Base-by-base conservation (phyloP, 2,329 filamentous ascomycete species). In the Arachnomyces sp. region DNA sequence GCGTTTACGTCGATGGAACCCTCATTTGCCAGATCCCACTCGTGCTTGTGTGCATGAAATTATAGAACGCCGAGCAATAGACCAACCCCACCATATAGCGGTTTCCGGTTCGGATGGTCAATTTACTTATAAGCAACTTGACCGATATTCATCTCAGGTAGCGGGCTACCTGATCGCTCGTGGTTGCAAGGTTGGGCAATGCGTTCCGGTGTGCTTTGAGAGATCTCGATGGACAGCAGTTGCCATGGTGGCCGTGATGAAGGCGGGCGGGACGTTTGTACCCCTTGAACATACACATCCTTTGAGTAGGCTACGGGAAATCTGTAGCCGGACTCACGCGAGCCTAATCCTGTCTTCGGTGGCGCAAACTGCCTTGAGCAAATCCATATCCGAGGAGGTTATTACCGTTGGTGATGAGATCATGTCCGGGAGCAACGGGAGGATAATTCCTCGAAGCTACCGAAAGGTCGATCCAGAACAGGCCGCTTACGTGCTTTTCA, bases 71-170 rank as follows among this genome's bases (percentile, higher is more conserved):
- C 3, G 55, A 58, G 20, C 53, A 53, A 31, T 42, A 37, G 54
- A 1, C 58, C 58, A 0, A 42, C 51, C 52, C 15, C 39, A 59
- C 4, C 52, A 58, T 3, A 50, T 49, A 15, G 61, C 61, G 17
- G 52, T 64, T 2, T 53, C 51, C 35, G 59, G 59, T 2, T 62
- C 58, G 59, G 60, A 63, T 48, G 57, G 59, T 3, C 50, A 41
- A 15, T 48, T 64, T 4, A 52, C 57, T 1, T 64, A 64, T 36
- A 43, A 37, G 25, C 53, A 61, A 28, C 51, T 61, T 36, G 48
- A 60, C 29, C 49, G 53, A 8, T 45, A 56, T 28, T 63, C 61
- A 14, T 56, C 59, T 2, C 44, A 49, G 5, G 49, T 64, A 14
- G 57, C 60, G 5, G 44, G 38, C 16, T 53, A 63, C 13, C 45